Base-by-base conservation (phyloP, 108 stramenopile genomes). In the Cyclotella baltica region DNA sequence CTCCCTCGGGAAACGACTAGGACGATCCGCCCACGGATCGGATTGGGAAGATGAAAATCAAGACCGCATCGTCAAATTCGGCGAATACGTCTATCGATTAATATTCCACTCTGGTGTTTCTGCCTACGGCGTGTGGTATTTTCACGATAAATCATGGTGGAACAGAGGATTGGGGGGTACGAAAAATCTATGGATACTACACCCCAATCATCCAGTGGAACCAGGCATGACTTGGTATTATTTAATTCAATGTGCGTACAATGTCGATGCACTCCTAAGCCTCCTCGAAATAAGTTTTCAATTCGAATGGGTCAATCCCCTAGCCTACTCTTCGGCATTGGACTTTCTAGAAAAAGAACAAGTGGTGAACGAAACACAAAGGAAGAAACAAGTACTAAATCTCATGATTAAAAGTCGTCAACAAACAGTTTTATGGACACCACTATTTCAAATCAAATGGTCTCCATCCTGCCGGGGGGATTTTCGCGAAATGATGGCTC, bases 151-250 rank as follows among this genome's bases (percentile, higher is more conserved):
- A 52, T 66, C 79, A 1, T 93, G 90, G 90, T 95, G 92, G 90
- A 66, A 80, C 38, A 51, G 10, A 25, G 57, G 15, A 15, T 38
- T 64, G 82, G 88, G 88, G 2, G 83, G 74, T 0, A 96, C 91
- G 9, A 81, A 55, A 47, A 62, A 78, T 27, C 53, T 96, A 37
- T 93, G 75, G 73, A 67, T 67, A 13, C 56, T 59, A 15, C 90
- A 84, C 72, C 94, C 94, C 61, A 67, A 90, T 52, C 91, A 96
- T 46, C 77, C 87, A 0, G 78, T 93, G 23, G 77, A 81, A 22
- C 89, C 92, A 8, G 89, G 89, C 19, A 93, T 96, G 94, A 67
- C 88, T 0, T 96, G 94, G 94, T 96, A 96, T 59, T 96, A 96
- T 72, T 51, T 96, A 15, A 63, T 92, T 0, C 94, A 96, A 64